These are phyloP conservation scores for Cajanus cajan DNA, from an alignment of 306 rosid species.

Conservation along the genomic window DNA sequence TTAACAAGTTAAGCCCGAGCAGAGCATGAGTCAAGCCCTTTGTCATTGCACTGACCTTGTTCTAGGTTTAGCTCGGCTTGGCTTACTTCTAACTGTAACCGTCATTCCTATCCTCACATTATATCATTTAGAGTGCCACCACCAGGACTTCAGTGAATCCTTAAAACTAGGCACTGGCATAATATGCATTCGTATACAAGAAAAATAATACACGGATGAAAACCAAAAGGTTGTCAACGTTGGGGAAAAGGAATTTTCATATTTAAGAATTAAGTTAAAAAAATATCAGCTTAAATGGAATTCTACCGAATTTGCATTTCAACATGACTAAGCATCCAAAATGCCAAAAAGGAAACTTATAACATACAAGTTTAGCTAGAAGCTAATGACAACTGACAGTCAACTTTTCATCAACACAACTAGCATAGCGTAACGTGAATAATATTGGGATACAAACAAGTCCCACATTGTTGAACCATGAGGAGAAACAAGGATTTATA, in stretches of 20 bases:
- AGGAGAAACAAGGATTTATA: no score
- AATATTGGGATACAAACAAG: no score
- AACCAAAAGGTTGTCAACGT: background rate
- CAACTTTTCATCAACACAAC: conserved; percentile 5
- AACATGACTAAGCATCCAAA: background rate
- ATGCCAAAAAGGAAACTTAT: background rate
- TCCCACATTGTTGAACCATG: no score
- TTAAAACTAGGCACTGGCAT: conserved; percentile 37
- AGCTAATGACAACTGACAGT: background rate
- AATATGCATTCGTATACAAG: background rate
- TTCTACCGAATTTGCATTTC: conserved; percentile 9
- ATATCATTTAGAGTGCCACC: conserved; percentile 12
- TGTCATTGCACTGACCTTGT: background rate
- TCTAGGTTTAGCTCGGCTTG: background rate
- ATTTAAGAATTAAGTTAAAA: background rate
- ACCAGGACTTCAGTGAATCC: background rate
- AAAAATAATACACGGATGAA: background rate
- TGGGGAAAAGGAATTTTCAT: background rate
- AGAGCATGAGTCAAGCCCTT: background rate
- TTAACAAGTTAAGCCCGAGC: background rate
- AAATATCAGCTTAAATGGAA: background rate
- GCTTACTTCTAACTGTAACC: background rate
- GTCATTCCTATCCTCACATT: background rate
- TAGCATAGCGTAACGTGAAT: no score
- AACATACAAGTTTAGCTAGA: conserved; percentile 1